phyloP scores from a whole-genome alignment of 1,284 basidiomycete genomes.

The Leccinum angustisporum region DNA sequence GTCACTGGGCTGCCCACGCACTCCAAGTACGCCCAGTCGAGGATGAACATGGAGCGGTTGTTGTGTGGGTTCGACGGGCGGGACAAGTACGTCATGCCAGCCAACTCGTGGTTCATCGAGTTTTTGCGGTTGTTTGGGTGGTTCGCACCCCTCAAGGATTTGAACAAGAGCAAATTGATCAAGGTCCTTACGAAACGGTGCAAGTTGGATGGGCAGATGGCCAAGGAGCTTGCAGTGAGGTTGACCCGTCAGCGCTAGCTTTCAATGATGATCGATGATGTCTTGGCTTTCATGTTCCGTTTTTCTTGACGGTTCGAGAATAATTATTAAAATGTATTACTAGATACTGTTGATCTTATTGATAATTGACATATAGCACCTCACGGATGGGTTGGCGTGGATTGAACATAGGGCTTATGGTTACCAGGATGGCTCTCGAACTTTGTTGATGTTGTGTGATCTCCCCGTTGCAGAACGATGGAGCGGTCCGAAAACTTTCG shows the following conservation, averaged over 20 bases:
- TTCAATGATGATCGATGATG: conserved; percentile 1
- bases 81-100: conserved; percentile 23
- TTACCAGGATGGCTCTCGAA: no score
- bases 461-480: no score
- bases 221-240: conserved; percentile 15
- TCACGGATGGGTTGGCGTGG: background rate
- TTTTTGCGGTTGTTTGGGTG: conserved; percentile 22
- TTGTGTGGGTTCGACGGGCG: conserved; percentile 14
- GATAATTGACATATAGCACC: background rate
- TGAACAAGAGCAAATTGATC: conserved; percentile 21
- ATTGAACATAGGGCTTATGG: background rate
- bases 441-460: no score
- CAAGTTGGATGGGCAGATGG: conserved; percentile 18
- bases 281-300: background rate
- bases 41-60: conserved; percentile 14
- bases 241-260: conserved; percentile 1
- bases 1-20: conserved; percentile 32
- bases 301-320: background rate
- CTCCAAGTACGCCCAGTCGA: conserved; percentile 23
- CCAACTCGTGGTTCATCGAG: conserved; percentile 26
- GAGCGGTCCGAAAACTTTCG: no score
- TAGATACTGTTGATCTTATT: background rate
- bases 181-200: conserved; percentile 26
- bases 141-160: conserved; percentile 8
- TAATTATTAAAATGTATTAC: background rate